Evolutionary conservation across 2,329 filamentous ascomycete genomes (phyloP), one percentile per base, ranked within the genome.

Genomic region (Tetracladium maxilliforme): DNA sequence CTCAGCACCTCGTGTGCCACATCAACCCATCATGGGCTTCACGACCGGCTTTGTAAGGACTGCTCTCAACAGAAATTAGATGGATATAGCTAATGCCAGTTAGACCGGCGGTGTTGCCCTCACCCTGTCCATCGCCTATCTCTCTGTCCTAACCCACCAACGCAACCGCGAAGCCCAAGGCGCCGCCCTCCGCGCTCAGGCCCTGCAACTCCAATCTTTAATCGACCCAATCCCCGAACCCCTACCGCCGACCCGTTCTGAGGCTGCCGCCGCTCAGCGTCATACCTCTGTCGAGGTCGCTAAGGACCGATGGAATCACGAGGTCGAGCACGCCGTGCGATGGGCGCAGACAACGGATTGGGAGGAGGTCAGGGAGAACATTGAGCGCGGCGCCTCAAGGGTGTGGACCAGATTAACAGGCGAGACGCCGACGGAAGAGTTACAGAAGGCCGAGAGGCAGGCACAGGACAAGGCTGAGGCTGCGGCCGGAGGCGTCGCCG

Each of bases 251-350:
- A 59, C 59, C 7, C 54, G 64, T 22, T 52, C 59, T 21, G 61
- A 68, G 40, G 46, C 57, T 19, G 57, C 61, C 23, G 54, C 57
- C 19, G 49, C 63, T 25, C 56, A 66, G 37, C 56, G 64, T 33
- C 58, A 62, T 15, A 59, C 61, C 23, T 53, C 79, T 24, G 44
- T 71, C 27, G 77, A 84, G 43, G 56, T 68, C 18, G 61, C 74
- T 39, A 87, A 87, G 56, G 74, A 80, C 41, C 59, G 68, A 31
- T 87, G 80, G 80, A 87, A 90, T 47, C 50, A 63, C 25, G 79
- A 87, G 49, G 50, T 87, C 18, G 65, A 76, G 45, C 58, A 60
- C 32, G 61, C 74, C 25, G 74, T 78, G 28, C 60, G 58, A 30
- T 75, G 69, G 61, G 64, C 70, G 29, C 70, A 83, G 49, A 60